Conservation (phyloP, 345 rosid species). For the Citrus reticulata region DNA sequence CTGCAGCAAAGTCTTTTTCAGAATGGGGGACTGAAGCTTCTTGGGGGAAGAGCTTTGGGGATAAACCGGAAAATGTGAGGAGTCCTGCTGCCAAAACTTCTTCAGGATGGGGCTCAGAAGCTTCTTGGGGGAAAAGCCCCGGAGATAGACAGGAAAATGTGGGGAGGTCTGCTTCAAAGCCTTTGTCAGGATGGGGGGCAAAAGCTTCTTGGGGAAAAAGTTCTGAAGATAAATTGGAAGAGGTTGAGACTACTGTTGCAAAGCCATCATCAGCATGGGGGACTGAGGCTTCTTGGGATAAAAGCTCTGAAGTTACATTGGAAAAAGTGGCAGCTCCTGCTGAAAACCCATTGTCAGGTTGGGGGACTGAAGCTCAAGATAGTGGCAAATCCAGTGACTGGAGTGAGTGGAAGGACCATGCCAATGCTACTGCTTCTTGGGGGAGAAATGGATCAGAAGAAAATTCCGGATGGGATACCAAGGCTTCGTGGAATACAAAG, state of each 20-base stretch:
- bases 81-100: background rate
- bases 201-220: constrained; percentile 21
- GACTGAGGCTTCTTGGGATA: constrained; percentile 19
- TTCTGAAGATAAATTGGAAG: constrained; percentile 12
- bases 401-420: background rate
- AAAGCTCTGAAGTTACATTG: constrained; percentile 14
- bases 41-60: background rate
- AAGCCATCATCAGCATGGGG: constrained; percentile 34
- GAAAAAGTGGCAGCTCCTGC: constrained; percentile 4
- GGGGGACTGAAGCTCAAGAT: constrained; percentile 16
- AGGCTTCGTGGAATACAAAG: constrained; percentile 26
- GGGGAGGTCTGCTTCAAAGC: background rate
- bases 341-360: constrained; percentile 23
- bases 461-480: constrained; percentile 11
- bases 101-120: background rate
- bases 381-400: constrained; percentile 5
- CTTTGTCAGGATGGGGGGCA: constrained; percentile 20
- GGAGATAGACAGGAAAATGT: background rate
- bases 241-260: background rate
- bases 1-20: background rate
- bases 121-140: background rate
- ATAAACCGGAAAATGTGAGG: background rate
- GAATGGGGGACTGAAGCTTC: background rate
- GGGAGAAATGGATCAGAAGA: background rate
- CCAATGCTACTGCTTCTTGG: background rate